A percentile compares a stretch with the other conserved stretches of the same genome.
Conservation (phyloP, 768 basidiomycete genomes). For the Pisolithus sp. region DNA sequence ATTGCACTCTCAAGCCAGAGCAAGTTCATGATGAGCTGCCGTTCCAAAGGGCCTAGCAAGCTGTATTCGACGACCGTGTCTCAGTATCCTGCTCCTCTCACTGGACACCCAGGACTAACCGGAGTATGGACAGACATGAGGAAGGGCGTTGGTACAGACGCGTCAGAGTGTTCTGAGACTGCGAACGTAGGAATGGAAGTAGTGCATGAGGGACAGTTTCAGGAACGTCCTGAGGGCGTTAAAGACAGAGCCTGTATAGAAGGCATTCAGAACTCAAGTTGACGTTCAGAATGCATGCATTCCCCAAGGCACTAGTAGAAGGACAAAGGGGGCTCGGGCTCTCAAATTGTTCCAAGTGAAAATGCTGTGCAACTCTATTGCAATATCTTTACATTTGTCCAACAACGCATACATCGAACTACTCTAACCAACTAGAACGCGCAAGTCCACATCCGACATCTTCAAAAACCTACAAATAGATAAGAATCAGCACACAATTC, state of each 20-base stretch:
- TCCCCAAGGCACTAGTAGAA: too few species aligned
- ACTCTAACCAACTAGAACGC: too few species aligned
- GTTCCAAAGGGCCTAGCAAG: slow-evolving; percentile 68
- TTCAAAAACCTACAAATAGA: too few species aligned
- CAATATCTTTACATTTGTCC: too few species aligned
- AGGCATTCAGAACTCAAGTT: slow-evolving; percentile 13
- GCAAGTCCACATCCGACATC: too few species aligned
- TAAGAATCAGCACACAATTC: slow-evolving; percentile 3
- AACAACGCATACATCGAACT: too few species aligned
- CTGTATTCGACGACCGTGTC: slow-evolving; percentile 31
- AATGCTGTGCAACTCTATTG: too few species aligned
- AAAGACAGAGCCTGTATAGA: slow-evolving; percentile 17
- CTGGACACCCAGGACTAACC: slow-evolving; percentile 38
- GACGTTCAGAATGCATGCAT: too few species aligned
- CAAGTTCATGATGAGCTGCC: slow-evolving; percentile 82
- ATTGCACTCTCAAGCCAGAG: slow-evolving; percentile 83
- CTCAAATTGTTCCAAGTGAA: too few species aligned
- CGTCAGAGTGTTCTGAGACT: slow-evolving; percentile 70
- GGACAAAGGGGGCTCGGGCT: too few species aligned
- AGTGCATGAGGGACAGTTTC: slow-evolving; percentile 51
- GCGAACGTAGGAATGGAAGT: slow-evolving; percentile 73
- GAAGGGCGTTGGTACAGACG: slow-evolving; percentile 82
- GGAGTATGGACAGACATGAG: slow-evolving; percentile 84
- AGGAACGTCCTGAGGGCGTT: slow-evolving; percentile 1
- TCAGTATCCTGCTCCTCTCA: background rate